These are phyloP conservation scores for Didymella segeticola DNA, from an alignment of 2,329 filamentous ascomycete genomes.

Conservation along the genomic window DNA sequence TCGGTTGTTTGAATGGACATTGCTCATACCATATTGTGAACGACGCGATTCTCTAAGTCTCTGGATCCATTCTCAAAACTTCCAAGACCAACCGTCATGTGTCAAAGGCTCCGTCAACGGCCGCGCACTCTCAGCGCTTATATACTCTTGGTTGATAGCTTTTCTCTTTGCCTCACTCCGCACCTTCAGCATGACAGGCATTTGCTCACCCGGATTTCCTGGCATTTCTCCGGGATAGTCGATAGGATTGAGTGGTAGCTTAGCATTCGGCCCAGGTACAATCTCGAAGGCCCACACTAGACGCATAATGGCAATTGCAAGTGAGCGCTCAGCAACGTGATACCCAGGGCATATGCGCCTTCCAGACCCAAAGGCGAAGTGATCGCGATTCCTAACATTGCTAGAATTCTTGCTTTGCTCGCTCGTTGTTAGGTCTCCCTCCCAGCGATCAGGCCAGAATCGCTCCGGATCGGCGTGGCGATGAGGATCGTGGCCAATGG, in stretches of 20 bases:
- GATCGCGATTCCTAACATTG: conserved; percentile 26
- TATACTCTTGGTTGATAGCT: conserved; percentile 3
- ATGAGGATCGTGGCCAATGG: conserved; percentile 55
- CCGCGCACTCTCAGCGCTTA: neutral
- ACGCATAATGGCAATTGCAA: conserved; percentile 34
- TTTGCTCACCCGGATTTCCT: conserved; percentile 16
- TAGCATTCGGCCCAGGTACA: conserved; percentile 4
- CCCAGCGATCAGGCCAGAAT: conserved; percentile 53
- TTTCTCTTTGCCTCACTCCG: conserved; percentile 22
- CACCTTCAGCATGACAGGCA: conserved; percentile 22
- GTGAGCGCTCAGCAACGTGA: conserved; percentile 38
- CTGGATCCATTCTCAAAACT: neutral
- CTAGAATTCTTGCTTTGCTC: conserved; percentile 9
- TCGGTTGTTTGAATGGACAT: too few species aligned
- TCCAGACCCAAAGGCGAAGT: conserved; percentile 45
- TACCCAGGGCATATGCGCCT: conserved; percentile 43
- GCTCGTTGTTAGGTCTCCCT: conserved; percentile 29
- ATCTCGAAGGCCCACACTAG: conserved; percentile 41
- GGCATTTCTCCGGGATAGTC: conserved; percentile 14
- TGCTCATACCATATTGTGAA: too few species aligned
- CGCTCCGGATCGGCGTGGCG: conserved; percentile 49
- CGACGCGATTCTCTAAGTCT: too few species aligned
- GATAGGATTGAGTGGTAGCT: neutral
- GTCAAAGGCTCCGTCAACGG: neutral
- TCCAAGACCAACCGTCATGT: neutral